Percentiles rank a stretch among this genome's conserved stretches.
Conservation (phyloP, 495 filamentous ascomycete genomes). For the Xylaria scruposa region DNA sequence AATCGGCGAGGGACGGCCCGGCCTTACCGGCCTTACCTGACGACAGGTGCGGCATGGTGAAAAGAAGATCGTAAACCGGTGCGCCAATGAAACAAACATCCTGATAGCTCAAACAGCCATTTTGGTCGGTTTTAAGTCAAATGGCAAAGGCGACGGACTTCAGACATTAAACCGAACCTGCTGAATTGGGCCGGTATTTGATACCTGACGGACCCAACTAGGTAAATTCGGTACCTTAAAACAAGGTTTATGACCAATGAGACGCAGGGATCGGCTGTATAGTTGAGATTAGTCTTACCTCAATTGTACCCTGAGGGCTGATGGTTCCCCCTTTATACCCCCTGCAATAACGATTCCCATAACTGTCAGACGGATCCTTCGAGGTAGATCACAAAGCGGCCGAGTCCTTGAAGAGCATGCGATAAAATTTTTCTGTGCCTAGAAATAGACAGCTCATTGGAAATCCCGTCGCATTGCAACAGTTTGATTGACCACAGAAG, state of each 20-base stretch:
- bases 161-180: slow-evolving; percentile 3
- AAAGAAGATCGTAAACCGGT: slow-evolving; percentile 13
- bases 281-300: slow-evolving; percentile 28
- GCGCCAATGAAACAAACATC: slow-evolving; percentile 19
- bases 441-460: slow-evolving; percentile 7
- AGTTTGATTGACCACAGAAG: slow-evolving; percentile 4
- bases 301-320: slow-evolving; percentile 5
- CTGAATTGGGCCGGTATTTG: slow-evolving; percentile 23
- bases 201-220: slow-evolving; percentile 29
- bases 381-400: slow-evolving; percentile 11
- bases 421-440: slow-evolving; percentile 10
- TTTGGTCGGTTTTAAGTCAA: slow-evolving; percentile 22
- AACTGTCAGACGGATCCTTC: slow-evolving; percentile 27
- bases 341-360: slow-evolving; percentile 14
- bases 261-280: slow-evolving; percentile 16
- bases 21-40: slow-evolving; percentile 16
- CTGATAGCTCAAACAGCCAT: slow-evolving; percentile 11
- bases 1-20: slow-evolving; percentile 23
- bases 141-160: neutral
- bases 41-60: slow-evolving; percentile 23
- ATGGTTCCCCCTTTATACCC: slow-evolving; percentile 24
- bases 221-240: slow-evolving; percentile 21
- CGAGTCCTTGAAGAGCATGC: slow-evolving; percentile 11
- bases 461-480: slow-evolving; percentile 1
- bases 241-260: slow-evolving; percentile 26